Conservation (phyloP, 257 asterid genomes). For the Leonotis leonurus region DNA sequence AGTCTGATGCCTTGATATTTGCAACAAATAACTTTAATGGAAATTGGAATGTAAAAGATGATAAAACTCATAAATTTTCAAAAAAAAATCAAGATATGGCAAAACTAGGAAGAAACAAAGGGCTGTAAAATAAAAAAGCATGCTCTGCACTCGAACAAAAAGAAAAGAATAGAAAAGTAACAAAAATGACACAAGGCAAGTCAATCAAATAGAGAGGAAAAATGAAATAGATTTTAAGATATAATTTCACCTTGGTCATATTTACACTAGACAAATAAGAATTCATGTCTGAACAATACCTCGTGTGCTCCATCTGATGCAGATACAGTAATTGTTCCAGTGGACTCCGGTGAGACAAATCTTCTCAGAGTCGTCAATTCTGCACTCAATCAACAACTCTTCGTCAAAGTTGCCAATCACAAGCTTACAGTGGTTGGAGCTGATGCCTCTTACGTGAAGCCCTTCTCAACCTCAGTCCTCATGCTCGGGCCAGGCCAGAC, state of each 20-base stretch:
- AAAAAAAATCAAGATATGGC: too few species aligned
- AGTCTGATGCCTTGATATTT: neutral
- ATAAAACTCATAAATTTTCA: too few species aligned
- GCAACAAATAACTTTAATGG: neutral
- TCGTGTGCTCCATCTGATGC: conserved; percentile 16
- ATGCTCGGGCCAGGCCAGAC: conserved; percentile 95
- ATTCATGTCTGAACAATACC: neutral
- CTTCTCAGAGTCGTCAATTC: conserved; percentile 65
- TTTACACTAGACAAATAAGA: neutral
- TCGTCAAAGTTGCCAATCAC: conserved; percentile 75
- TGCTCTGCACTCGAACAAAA: too few species aligned
- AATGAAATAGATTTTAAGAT: too few species aligned
- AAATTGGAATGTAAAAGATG: too few species aligned
- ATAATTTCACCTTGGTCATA: neutral
- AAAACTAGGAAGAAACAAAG: neutral
- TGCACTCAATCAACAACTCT: conserved; percentile 75
- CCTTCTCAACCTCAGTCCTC: conserved; percentile 68
- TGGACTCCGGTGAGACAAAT: conserved; percentile 60
- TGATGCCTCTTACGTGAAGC: conserved; percentile 72
- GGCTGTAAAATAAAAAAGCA: neutral
- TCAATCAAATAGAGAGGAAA: neutral
- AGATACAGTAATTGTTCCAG: conserved; percentile 57
- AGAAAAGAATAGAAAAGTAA: too few species aligned
- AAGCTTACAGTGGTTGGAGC: conserved; percentile 78
- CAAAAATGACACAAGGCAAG: too few species aligned